Base-by-base conservation (phyloP, 1,139 yeast genomes). In the Lodderomyces elongisporus region DNA sequence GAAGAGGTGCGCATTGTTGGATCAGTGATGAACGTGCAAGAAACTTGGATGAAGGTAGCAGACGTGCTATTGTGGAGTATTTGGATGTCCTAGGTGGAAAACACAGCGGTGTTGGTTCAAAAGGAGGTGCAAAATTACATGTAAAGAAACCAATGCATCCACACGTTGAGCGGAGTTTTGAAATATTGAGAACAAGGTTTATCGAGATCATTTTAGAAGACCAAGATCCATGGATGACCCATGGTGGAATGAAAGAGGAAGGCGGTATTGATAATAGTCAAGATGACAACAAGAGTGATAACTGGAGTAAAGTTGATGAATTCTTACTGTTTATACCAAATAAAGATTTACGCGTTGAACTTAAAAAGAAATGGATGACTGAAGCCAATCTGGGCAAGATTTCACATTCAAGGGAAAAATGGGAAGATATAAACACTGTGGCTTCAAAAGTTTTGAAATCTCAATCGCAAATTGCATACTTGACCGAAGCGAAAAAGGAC, bases 1-100 rank as follows among this genome's bases (percentile, higher is more conserved):
- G 99, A 66, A 84, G 99, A 72, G 99, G 99, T 57, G 96, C 95
- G 17, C 99, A 91, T 68, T 94, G 97, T 48, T 91, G 99, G 99
- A 73, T 91, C 17, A 85, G 96, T 57, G 98, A 93, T 54, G 60
- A 74, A 35, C 65, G 89, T 32, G 96, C 96, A 0, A 66, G 96
- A 37, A 52, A 58, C 3, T 60, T 91, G 43, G 85, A 77, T 47
- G 98, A 93, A 53, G 48, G 62, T 3, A 74, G 76, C 37, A 73
- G 99, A 47, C 70, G 82, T 45, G 78, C 95, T 2, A 73, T 91
- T 9, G 80, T 89, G 22, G 89, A 85, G 43, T 91, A 91, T 53
- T 60, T 93, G 50, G 93, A 85, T 48, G 79, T 89, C 1, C 65
- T 85, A 43, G 78, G 80, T 31, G 73, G 77, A 25, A 71, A 70